Evolutionary conservation across 495 filamentous ascomycete genomes (phyloP).

Genomic region (Massariosphaeria phaeospora): DNA sequence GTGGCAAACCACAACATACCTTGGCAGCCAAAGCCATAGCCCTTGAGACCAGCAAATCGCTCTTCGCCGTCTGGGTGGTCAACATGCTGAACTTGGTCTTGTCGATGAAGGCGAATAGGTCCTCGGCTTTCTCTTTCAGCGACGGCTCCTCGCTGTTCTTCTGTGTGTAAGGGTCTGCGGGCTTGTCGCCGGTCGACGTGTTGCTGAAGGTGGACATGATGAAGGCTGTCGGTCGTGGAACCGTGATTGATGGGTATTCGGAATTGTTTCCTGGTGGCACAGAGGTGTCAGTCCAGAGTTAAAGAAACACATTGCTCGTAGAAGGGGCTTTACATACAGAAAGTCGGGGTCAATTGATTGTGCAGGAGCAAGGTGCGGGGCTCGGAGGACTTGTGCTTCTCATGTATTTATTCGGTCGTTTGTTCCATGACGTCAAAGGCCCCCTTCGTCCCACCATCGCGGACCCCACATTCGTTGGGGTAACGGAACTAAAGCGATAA

Average conservation of each 20-base stretch:
- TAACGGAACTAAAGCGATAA: too few relatives aligned
- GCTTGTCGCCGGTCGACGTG: conserved; percentile 51
- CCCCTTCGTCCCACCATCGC: too few relatives aligned
- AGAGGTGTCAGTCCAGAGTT: too few relatives aligned
- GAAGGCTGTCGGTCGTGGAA: background rate
- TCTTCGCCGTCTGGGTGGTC: conserved; percentile 55
- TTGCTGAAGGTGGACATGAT: conserved; percentile 52
- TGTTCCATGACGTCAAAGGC: too few relatives aligned
- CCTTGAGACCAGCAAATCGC: conserved; percentile 63
- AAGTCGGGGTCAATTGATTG: too few relatives aligned
- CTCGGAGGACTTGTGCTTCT: too few relatives aligned
- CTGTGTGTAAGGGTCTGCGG: conserved; percentile 75
- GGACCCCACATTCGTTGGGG: too few relatives aligned
- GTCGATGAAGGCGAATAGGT: conserved; percentile 62
- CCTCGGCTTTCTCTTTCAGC: conserved; percentile 73
- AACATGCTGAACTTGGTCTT: conserved; percentile 76
- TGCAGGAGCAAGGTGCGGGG: too few relatives aligned
- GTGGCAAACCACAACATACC: conserved; percentile 45
- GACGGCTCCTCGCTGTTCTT: conserved; percentile 62
- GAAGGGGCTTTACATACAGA: too few relatives aligned
- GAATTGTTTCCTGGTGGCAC: too few relatives aligned
- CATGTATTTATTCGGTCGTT: too few relatives aligned
- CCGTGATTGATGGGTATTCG: background rate
- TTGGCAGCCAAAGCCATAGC: conserved; percentile 89
- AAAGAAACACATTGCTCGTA: too few relatives aligned